A percentile compares a stretch with the other conserved stretches of the same genome.
Conservation (phyloP, 495 filamentous ascomycete genomes). For the Podospora fimiseda region DNA sequence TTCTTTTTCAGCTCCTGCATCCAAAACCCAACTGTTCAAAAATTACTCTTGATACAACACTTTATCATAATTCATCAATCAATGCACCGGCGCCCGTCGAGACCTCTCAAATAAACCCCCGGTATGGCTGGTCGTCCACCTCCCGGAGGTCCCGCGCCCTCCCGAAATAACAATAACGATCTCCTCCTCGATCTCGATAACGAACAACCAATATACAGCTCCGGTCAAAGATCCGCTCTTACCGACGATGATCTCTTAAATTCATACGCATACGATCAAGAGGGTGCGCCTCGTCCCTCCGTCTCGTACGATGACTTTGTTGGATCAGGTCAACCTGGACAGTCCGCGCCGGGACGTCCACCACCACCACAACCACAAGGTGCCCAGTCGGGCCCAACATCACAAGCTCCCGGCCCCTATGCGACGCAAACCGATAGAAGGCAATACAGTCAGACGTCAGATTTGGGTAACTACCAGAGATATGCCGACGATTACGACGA, state of each 20-base stretch:
- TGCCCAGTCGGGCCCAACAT: constrained; percentile 28
- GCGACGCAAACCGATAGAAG: constrained; percentile 38
- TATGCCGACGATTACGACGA: constrained; percentile 83
- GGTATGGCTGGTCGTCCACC: constrained; percentile 66
- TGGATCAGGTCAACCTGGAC: constrained; percentile 46
- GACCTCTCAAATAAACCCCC: constrained; percentile 5
- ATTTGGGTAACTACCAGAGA: constrained; percentile 75
- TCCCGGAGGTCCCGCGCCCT: constrained; percentile 51
- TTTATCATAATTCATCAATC: background rate
- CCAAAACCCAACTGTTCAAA: background rate
- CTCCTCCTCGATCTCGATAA: constrained; percentile 70
- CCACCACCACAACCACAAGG: constrained; percentile 14
- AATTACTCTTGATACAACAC: background rate
- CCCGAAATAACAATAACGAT: constrained; percentile 61
- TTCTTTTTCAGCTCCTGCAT: constrained; percentile 1
- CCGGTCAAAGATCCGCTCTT: constrained; percentile 61
- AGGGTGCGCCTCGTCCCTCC: constrained; percentile 65
- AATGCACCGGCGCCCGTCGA: background rate
- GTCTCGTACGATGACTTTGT: constrained; percentile 94
- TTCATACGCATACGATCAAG: constrained; percentile 61
- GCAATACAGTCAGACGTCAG: constrained; percentile 79
- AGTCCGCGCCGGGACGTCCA: constrained; percentile 38
- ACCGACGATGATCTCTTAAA: constrained; percentile 72
- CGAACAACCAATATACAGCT: constrained; percentile 62
- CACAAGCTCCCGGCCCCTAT: constrained; percentile 52